Conservation (phyloP, 495 filamentous ascomycete species). For the Aspergillus diversus region DNA sequence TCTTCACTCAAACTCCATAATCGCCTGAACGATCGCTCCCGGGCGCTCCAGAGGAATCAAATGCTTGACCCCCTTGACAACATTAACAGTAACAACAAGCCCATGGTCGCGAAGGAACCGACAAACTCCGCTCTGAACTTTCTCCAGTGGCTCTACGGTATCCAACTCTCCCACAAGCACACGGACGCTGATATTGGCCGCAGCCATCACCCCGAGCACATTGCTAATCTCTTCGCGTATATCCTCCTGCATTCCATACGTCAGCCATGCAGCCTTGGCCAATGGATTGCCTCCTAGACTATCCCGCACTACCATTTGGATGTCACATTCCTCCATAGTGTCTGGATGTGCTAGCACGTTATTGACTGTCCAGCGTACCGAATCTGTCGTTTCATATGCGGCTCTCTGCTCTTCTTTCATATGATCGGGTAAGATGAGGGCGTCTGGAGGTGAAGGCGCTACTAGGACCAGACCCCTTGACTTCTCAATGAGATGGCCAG, state of each 20-base stretch:
- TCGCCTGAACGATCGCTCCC: too few relatives aligned
- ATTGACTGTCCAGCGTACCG: slow-evolving; percentile 34
- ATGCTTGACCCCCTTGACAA: slow-evolving; percentile 21
- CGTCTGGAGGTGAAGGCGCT: slow-evolving; percentile 38
- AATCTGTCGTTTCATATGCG: slow-evolving; percentile 37
- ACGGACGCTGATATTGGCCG: slow-evolving; percentile 15
- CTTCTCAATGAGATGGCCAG: slow-evolving; percentile 7
- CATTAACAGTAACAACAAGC: slow-evolving; percentile 13
- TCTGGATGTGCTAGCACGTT: slow-evolving; percentile 40
- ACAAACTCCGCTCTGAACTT: slow-evolving; percentile 33
- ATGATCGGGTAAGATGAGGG: slow-evolving; percentile 36
- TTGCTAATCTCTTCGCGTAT: slow-evolving; percentile 26
- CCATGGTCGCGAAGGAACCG: slow-evolving; percentile 22
- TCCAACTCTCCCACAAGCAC: slow-evolving; percentile 39
- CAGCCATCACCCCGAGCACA: not conserved
- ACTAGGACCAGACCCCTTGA: slow-evolving; percentile 41
- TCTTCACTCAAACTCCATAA: too few relatives aligned
- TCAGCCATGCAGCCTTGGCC: slow-evolving; percentile 44
- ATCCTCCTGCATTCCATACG: slow-evolving; percentile 46
- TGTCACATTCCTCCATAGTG: slow-evolving; percentile 24
- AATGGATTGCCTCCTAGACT: slow-evolving; percentile 35
- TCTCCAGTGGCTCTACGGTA: slow-evolving; percentile 39
- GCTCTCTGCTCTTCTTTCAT: slow-evolving; percentile 41
- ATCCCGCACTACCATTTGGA: slow-evolving; percentile 30
- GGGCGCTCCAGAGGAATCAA: slow-evolving; percentile 28